These are phyloP conservation scores for Colletotrichum falcatum DNA, from an alignment of 2,329 filamentous ascomycete species.

Conservation along the genomic window DNA sequence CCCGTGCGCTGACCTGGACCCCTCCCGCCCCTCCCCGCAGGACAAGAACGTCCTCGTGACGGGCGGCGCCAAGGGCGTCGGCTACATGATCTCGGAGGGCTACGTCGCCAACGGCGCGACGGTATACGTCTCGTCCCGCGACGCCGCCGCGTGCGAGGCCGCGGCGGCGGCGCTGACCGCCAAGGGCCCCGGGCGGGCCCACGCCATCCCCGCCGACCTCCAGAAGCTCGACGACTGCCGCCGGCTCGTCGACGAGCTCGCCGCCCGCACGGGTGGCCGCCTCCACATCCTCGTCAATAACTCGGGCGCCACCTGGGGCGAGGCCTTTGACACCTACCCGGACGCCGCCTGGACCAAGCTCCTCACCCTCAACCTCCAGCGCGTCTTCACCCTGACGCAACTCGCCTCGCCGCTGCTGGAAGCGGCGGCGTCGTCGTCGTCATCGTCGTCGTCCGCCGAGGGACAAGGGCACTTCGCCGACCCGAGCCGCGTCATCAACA, in stretches of 20 bases:
- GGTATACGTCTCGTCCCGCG: conserved; percentile 75
- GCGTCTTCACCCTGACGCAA: conserved; percentile 76
- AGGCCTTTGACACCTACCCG: conserved; percentile 68
- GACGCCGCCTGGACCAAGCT: conserved; percentile 69
- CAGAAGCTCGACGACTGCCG: conserved; percentile 69
- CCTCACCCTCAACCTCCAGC: conserved; percentile 74
- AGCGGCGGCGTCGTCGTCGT: conserved; percentile 41
- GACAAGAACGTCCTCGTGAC: conserved; percentile 71
- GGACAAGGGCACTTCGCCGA: conserved; percentile 44
- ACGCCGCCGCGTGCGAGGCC: conserved; percentile 67
- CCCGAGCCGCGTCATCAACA: conserved; percentile 72
- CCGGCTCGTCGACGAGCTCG: conserved; percentile 64
- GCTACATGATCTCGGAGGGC: conserved; percentile 75
- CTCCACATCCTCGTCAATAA: conserved; percentile 76
- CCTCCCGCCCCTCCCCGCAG: conserved; percentile 45
- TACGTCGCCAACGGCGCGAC: conserved; percentile 73
- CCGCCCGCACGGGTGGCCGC: conserved; percentile 58
- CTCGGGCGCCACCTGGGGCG: conserved; percentile 74
- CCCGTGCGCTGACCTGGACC: background rate
- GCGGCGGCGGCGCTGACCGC: conserved; percentile 69
- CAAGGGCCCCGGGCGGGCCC: conserved; percentile 62
- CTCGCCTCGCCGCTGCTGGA: conserved; percentile 69
- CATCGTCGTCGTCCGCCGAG: background rate
- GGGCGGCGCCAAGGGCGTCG: conserved; percentile 71
- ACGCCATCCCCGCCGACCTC: conserved; percentile 73